phyloP scores from a whole-genome alignment of 805 yeast genomes.

The Wickerhamiella slavikovae region DNA sequence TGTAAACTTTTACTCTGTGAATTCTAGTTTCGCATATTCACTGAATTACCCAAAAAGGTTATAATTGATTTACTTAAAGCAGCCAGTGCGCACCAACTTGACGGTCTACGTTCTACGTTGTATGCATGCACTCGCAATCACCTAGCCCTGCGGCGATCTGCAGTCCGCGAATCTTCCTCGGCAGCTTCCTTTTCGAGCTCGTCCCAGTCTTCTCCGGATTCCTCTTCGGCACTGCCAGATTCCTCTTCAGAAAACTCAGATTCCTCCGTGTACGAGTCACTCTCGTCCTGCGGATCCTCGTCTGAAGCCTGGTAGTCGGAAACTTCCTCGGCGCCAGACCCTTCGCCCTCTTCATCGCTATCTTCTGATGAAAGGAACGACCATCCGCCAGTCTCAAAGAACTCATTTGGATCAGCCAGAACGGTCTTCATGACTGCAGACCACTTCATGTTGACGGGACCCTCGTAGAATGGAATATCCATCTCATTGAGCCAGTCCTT shows the following conservation, averaged over 20 bases:
- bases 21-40: too few species aligned
- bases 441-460: conserved; percentile 94
- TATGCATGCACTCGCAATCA: too few species aligned
- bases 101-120: too few species aligned
- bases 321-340: conserved; percentile 39
- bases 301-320: conserved; percentile 44
- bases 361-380: conserved; percentile 75
- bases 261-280: conserved; percentile 21
- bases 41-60: too few species aligned
- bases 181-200: conserved; percentile 37
- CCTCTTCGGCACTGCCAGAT: conserved; percentile 13
- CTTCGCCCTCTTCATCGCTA: conserved; percentile 28
- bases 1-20: too few species aligned
- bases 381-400: conserved; percentile 94
- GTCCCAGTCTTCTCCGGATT: conserved; percentile 31
- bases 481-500: conserved; percentile 97
- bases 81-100: too few species aligned
- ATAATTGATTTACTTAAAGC: too few species aligned
- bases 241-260: conserved; percentile 17
- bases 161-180: conserved; percentile 12
- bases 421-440: conserved; percentile 85
- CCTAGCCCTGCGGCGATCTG: too few species aligned
- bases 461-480: conserved; percentile 86
- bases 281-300: conserved; percentile 29
- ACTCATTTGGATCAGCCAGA: conserved; percentile 79